Conservation (phyloP, 805 yeast genomes). For the Starmerella gropengiesseri region DNA sequence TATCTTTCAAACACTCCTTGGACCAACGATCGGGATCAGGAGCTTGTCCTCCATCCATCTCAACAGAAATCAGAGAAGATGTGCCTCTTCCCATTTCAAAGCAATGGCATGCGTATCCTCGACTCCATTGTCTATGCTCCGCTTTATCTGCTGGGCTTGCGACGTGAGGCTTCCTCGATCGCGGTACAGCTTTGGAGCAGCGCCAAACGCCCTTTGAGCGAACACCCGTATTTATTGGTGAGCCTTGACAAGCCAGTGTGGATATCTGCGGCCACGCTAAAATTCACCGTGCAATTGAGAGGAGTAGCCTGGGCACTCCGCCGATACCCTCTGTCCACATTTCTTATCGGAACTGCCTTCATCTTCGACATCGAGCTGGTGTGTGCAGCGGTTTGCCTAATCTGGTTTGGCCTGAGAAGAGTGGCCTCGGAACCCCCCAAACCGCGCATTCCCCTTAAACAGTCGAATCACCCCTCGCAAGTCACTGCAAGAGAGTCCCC, state of each 20-base stretch:
- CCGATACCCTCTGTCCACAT: constrained; percentile 9
- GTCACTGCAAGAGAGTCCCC: not conserved
- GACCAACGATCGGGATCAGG: not conserved
- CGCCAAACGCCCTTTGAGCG: not conserved
- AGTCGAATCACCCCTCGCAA: too few relatives aligned
- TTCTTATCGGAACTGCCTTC: constrained; percentile 13
- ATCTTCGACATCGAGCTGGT: constrained; percentile 16
- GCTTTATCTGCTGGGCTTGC: not conserved
- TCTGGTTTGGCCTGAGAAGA: not conserved
- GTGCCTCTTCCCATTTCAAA: constrained; percentile 3
- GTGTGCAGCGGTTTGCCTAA: not conserved
- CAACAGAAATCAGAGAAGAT: not conserved
- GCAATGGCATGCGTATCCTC: not conserved
- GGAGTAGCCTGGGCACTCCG: constrained; percentile 15
- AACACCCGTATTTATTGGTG: not conserved
- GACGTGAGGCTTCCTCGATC: not conserved
- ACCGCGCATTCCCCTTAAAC: too few relatives aligned
- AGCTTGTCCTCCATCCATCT: not conserved
- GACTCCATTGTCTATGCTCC: not conserved
- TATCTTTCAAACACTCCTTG: not conserved
- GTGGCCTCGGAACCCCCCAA: too few relatives aligned
- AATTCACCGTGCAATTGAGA: not conserved
- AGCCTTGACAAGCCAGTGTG: not conserved
- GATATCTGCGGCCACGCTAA: constrained; percentile 1
- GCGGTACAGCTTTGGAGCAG: not conserved